Evolutionary conservation across 495 filamentous ascomycete species (phyloP).

Genomic region (Hypoxylon trugodes): DNA sequence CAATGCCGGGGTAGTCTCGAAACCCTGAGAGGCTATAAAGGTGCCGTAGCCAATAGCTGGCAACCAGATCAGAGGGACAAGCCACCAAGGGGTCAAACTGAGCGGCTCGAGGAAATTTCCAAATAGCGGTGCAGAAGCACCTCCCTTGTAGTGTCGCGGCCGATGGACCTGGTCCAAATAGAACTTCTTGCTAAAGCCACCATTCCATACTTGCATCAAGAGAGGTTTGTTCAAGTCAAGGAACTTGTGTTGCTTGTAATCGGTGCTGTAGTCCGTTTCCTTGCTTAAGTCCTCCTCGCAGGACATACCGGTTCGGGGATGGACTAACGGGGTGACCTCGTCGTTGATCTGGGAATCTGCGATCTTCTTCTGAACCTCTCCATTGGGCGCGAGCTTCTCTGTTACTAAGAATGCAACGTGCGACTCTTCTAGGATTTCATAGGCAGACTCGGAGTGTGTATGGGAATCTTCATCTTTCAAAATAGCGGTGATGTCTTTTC

Average conservation of each 20-base stretch:
- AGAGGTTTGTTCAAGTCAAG: slow-evolving; percentile 88
- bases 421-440: slow-evolving; percentile 83
- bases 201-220: slow-evolving; percentile 86
- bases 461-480: slow-evolving; percentile 87
- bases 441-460: slow-evolving; percentile 85
- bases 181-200: slow-evolving; percentile 89
- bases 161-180: slow-evolving; percentile 97
- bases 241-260: slow-evolving; percentile 91
- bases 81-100: slow-evolving; percentile 91
- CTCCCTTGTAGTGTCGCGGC: slow-evolving; percentile 92
- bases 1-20: slow-evolving; percentile 48
- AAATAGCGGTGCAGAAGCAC: slow-evolving; percentile 91
- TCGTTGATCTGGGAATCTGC: slow-evolving; percentile 48
- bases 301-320: slow-evolving; percentile 83
- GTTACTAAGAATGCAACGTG: slow-evolving; percentile 80
- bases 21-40: slow-evolving; percentile 68
- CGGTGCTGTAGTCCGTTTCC: slow-evolving; percentile 76
- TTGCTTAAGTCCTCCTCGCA: slow-evolving; percentile 84
- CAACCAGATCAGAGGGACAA: slow-evolving; percentile 87
- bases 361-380: slow-evolving; percentile 28
- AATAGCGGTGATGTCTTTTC: slow-evolving; percentile 84
- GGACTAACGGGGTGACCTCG: slow-evolving; percentile 51
- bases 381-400: slow-evolving; percentile 50
- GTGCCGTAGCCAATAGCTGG: slow-evolving; percentile 80
- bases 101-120: slow-evolving; percentile 98